Evolutionary conservation across 306 rosid species (phyloP).

Genomic region (Vachellia pachyceras): DNA sequence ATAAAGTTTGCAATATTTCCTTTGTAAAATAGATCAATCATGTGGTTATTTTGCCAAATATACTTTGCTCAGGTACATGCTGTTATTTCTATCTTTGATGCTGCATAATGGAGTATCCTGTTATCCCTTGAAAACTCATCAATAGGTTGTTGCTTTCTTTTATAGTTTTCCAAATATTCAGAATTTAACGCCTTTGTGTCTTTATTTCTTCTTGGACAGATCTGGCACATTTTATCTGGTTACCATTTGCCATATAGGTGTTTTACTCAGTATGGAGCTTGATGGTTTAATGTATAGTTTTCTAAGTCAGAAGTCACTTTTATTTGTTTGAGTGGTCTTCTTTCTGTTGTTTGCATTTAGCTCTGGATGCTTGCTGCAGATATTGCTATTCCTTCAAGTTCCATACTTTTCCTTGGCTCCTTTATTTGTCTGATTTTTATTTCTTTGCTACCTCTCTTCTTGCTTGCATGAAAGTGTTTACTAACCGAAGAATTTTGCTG

Average conservation of each 20-base stretch:
- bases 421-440: neutral
- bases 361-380: neutral
- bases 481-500: neutral
- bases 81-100: neutral
- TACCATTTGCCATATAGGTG: neutral
- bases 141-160: neutral
- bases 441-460: neutral
- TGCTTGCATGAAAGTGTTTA: neutral
- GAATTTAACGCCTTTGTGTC: neutral
- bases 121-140: neutral
- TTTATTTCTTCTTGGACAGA: neutral
- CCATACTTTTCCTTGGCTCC: neutral
- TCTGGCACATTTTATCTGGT: neutral
- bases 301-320: neutral
- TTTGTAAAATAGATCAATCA: neutral
- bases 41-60: neutral
- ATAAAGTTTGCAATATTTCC: neutral
- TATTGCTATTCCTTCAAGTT: neutral
- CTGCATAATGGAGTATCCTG: neutral
- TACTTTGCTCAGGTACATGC: neutral
- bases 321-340: neutral
- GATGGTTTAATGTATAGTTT: neutral
- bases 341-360: neutral
- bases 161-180: neutral
- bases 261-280: neutral